Evolutionary conservation across 169 alveolate genomes (phyloP).

Genomic region (Fabrea salina): DNA sequence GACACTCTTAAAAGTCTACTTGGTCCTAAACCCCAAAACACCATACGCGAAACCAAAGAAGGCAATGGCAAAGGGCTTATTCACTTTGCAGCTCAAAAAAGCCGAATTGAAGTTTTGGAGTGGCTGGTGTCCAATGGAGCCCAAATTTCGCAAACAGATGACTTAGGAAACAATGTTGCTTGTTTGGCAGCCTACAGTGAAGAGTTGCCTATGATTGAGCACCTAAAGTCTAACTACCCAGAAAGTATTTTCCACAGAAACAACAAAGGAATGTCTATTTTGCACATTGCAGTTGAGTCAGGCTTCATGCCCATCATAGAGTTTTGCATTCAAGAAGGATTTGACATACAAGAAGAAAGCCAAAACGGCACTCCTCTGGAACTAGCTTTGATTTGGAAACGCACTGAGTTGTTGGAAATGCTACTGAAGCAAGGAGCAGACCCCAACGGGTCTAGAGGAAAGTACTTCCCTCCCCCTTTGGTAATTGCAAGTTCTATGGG

Average conservation of each 20-base stretch:
- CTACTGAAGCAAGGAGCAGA: slow-evolving; percentile 22
- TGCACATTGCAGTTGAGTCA: slow-evolving; percentile 29
- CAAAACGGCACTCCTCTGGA: slow-evolving; percentile 27
- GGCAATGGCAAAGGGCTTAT: slow-evolving; percentile 20
- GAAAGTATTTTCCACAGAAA: neutral
- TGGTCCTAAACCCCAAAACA: neutral
- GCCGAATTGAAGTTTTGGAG: neutral
- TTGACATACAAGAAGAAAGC: neutral
- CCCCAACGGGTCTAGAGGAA: slow-evolving; percentile 26
- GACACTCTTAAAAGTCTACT: neutral
- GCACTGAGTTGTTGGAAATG: neutral
- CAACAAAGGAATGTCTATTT: neutral
- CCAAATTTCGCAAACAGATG: neutral
- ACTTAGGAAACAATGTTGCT: neutral
- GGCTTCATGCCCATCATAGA: neutral
- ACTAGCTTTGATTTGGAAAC: slow-evolving; percentile 25
- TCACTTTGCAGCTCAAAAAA: slow-evolving; percentile 2
- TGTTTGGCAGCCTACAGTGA: neutral
- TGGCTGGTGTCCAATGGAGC: slow-evolving; percentile 7
- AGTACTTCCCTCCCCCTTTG: slow-evolving; percentile 23
- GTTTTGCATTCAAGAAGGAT: neutral
- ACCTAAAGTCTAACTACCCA: neutral
- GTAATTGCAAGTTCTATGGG: slow-evolving; percentile 19
- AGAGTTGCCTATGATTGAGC: neutral
- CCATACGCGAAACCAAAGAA: slow-evolving; percentile 11